A percentile compares a stretch with the other conserved stretches of the same genome.
phyloP scores from a whole-genome alignment of 805 yeast species.

The Myxozyma melibiosi region DNA sequence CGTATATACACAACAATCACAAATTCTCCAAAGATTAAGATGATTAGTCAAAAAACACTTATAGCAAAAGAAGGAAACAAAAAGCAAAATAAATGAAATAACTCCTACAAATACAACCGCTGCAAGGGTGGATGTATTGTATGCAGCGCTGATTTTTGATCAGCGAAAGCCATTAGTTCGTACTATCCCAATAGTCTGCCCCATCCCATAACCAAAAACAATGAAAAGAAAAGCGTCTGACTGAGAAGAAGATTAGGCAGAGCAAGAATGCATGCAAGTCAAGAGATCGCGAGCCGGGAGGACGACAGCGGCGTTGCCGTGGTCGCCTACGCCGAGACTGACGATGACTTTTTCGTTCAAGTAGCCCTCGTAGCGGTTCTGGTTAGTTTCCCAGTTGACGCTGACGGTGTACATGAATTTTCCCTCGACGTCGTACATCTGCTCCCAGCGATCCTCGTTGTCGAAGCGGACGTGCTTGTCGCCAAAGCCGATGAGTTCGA shows the following conservation, averaged over 20 bases:
- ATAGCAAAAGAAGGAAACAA: no score
- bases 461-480: constrained; percentile 21
- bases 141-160: no score
- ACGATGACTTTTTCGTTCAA: constrained; percentile 27
- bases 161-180: no score
- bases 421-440: constrained; percentile 30
- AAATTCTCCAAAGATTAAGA: no score
- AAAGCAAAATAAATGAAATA: not conserved
- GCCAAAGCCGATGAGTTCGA: constrained; percentile 24
- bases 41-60: no score
- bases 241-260: not conserved
- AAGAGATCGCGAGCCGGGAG: constrained; percentile 29
- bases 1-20: no score
- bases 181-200: no score
- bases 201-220: no score
- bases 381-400: constrained; percentile 29
- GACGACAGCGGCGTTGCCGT: constrained; percentile 30
- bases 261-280: constrained; percentile 19
- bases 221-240: no score
- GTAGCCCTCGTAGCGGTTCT: constrained; percentile 31
- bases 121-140: no score
- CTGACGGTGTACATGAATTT: constrained; percentile 31
- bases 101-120: not conserved
- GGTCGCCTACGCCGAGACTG: constrained; percentile 31
- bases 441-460: constrained; percentile 32